Conservation (phyloP, 495 filamentous ascomycete genomes). For the Neurospora pannonica region DNA sequence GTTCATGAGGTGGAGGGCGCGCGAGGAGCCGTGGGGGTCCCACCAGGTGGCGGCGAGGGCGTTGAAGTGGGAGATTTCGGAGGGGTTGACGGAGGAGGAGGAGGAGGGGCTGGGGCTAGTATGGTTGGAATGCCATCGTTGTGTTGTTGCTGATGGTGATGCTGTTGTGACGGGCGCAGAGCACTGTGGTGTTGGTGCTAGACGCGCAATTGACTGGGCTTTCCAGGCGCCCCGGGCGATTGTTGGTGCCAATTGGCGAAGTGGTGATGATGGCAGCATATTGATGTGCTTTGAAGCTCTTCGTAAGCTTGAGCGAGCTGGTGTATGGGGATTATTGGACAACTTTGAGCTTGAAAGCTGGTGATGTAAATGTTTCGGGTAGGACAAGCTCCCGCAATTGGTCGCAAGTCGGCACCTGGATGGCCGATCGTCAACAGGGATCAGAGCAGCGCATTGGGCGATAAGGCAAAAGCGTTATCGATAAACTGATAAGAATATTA, state of each 20-base stretch:
- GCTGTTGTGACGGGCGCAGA: neutral
- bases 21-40: slow-evolving; percentile 89
- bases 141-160: neutral
- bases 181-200: slow-evolving; percentile 1
- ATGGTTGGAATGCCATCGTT: neutral
- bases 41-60: slow-evolving; percentile 90
- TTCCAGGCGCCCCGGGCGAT: slow-evolving; percentile 1
- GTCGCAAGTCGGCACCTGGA: neutral
- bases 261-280: neutral
- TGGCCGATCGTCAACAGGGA: neutral
- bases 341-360: neutral
- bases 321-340: neutral
- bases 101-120: neutral
- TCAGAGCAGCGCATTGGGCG: neutral
- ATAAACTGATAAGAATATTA: neutral
- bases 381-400: neutral
- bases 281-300: neutral
- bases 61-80: slow-evolving; percentile 90
- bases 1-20: slow-evolving; percentile 96
- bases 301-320: neutral
- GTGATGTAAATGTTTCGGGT: neutral
- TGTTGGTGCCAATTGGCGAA: slow-evolving; percentile 2
- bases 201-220: neutral
- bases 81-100: slow-evolving; percentile 61
- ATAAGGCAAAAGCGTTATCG: neutral